phyloP scores from a whole-genome alignment of 495 filamentous ascomycete species.

The Xylaria palmicola region DNA sequence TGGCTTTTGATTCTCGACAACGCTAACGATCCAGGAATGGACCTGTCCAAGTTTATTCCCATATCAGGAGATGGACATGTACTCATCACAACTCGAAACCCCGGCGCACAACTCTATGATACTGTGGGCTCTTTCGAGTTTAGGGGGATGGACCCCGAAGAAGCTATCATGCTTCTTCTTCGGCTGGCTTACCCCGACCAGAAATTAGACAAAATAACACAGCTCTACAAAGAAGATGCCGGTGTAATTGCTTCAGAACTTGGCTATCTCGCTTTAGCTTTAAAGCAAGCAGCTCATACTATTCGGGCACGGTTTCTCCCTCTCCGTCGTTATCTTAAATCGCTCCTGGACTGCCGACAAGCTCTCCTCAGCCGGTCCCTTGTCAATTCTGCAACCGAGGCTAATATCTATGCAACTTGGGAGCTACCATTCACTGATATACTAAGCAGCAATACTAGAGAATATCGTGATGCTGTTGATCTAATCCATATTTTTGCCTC shows the following conservation, averaged over 20 bases:
- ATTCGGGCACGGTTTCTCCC: conserved; percentile 23
- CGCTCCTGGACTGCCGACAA: conserved; percentile 19
- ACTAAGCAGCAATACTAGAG: conserved; percentile 4
- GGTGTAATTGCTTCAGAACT: conserved; percentile 17
- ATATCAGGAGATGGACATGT: conserved; percentile 33
- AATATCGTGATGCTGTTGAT: conserved; percentile 25
- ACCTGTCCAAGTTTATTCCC: conserved; percentile 38
- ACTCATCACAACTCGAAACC: conserved; percentile 45
- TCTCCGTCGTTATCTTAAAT: conserved; percentile 19
- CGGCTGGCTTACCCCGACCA: conserved; percentile 14
- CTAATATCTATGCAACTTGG: conserved; percentile 30
- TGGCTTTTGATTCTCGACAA: conserved; percentile 53
- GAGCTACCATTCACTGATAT: conserved; percentile 27
- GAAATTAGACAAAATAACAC: conserved; percentile 10
- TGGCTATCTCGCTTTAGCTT: conserved; percentile 26
- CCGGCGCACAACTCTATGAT: conserved; percentile 26
- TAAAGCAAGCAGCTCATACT: conserved; percentile 26
- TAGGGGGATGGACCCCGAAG: conserved; percentile 26
- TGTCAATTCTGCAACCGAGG: conserved; percentile 14
- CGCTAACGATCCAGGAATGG: conserved; percentile 42
- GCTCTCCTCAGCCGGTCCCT: conserved; percentile 15
- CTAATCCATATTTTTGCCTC: conserved; percentile 35
- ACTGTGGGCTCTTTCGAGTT: conserved; percentile 33
- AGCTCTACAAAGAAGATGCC: conserved; percentile 23
- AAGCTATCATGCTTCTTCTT: conserved; percentile 23